A percentile compares a stretch with the other conserved stretches of the same genome.
Evolutionary conservation across 176 grass and related monocot species (phyloP).

Genomic region (Aegilops longissima): DNA sequence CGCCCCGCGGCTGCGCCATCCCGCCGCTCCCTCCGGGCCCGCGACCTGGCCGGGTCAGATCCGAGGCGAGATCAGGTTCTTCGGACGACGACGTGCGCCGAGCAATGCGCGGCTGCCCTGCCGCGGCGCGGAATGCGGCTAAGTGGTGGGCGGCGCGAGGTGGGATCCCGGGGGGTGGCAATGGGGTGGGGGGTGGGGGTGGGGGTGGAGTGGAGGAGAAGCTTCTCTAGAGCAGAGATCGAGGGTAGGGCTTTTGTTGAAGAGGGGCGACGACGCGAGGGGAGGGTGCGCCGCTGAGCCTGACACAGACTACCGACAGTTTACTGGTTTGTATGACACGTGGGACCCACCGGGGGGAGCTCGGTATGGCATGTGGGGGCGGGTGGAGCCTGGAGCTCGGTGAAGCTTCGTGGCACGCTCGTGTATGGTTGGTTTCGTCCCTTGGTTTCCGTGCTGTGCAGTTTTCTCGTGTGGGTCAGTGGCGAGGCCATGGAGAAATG

Average conservation of each 20-base stretch:
- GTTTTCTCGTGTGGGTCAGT: no score
- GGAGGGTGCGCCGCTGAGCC: not conserved
- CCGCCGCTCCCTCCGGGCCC: not conserved
- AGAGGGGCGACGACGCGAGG: not conserved
- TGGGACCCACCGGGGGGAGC: not conserved
- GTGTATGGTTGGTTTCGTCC: no score
- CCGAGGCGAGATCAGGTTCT: not conserved
- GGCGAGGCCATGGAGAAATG: no score
- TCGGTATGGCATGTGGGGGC: not conserved
- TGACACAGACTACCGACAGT: conserved; percentile 33
- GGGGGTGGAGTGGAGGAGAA: conserved; percentile 13
- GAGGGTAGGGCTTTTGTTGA: conserved; percentile 48
- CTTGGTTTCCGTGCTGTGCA: no score
- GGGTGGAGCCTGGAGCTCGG: not conserved
- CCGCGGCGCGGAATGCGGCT: not conserved
- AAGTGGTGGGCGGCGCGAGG: not conserved
- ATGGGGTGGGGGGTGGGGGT: conserved; percentile 18
- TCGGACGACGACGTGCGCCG: not conserved
- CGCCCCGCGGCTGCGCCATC: conserved; percentile 23
- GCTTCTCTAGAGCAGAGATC: conserved; percentile 46
- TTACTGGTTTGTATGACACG: not conserved
- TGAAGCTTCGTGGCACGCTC: conserved; percentile 31
- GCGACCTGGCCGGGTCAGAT: conserved; percentile 29
- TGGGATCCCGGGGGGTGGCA: conserved; percentile 37
- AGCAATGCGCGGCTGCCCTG: not conserved